phyloP scores from a whole-genome alignment of 2,329 filamentous ascomycete species.

The Periglandula ipomoeae region DNA sequence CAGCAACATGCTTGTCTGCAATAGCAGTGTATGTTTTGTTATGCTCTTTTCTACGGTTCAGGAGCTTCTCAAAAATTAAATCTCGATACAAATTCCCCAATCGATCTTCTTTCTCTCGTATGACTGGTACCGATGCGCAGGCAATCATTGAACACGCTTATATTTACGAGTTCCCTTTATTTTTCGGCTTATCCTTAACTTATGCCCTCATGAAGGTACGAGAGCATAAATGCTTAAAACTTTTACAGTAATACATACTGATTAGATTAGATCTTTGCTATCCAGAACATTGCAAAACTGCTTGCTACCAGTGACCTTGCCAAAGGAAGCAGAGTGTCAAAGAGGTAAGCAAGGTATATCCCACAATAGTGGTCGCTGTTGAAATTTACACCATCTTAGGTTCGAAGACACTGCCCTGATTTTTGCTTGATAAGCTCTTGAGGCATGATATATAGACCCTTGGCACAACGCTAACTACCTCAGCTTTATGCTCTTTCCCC shows the following conservation, averaged over 20 bases:
- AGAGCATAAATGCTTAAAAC: background rate
- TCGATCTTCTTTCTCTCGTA: slow-evolving; percentile 26
- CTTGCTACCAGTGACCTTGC: slow-evolving; percentile 28
- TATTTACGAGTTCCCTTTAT: slow-evolving; percentile 27
- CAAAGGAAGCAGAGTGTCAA: slow-evolving; percentile 20
- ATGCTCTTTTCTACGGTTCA: slow-evolving; percentile 28
- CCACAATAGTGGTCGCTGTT: background rate
- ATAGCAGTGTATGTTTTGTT: slow-evolving; percentile 22
- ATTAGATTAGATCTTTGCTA: slow-evolving; percentile 26
- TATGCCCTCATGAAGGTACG: slow-evolving; percentile 31
- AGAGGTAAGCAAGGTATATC: slow-evolving; percentile 21
- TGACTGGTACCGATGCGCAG: slow-evolving; percentile 36
- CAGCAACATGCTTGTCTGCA: background rate
- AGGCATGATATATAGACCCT: too few species aligned
- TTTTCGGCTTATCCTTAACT: slow-evolving; percentile 28
- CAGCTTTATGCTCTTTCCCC: slow-evolving; percentile 22
- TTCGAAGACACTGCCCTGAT: slow-evolving; percentile 32
- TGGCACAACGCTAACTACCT: background rate
- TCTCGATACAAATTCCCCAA: slow-evolving; percentile 22
- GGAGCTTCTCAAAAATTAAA: slow-evolving; percentile 20
- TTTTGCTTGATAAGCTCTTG: slow-evolving; percentile 22
- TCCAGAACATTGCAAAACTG: slow-evolving; percentile 28
- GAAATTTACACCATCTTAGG: slow-evolving; percentile 14
- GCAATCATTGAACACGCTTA: slow-evolving; percentile 29
- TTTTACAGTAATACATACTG: background rate